Base-by-base conservation (phyloP, 2,329 filamentous ascomycete genomes). In the Botryosphaeria agaves region DNA sequence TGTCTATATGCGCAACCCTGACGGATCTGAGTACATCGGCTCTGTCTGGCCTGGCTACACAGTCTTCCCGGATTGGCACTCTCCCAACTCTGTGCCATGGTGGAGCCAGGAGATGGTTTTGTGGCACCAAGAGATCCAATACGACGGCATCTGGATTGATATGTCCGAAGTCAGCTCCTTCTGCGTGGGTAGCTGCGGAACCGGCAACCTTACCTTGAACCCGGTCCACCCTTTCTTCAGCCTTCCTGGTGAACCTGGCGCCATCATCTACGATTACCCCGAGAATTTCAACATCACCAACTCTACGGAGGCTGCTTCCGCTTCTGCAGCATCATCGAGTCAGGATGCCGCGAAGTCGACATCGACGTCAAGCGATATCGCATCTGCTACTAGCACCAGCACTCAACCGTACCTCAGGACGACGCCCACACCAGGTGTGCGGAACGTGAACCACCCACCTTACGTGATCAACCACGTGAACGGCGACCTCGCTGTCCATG, bases 401-500 rank as follows among this genome's bases (percentile, higher is more conserved):
- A 46, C 42, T 2, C 41, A 55, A 1, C 53, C 51, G 9, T 75
- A 72, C 41, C 47, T 72, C 29, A 62, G 66, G 3, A 72, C 67
- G 0, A 72, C 60, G 1, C 69, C 73, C 2, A 77, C 71, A 0
- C 59, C 68, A 0, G 76, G 73, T 1, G 57, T 60, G 8, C 66
- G 80, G 14, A 66, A 84, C 41, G 53, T 87, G 33, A 71, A 83
- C 42, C 64, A 74, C 41, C 81, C 81, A 14, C 76, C 80, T 2
- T 89, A 87, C 43, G 68, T 72, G 5, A 76, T 87, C 45, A 73
- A 84, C 48, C 69, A 85, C 46, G 67, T 72, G 24, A 65, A 78
- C 26, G 78, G 76, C 11, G 77, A 81, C 42, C 62, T 87, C 14
- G 74, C 70, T 11, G 72, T 75, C 2, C 72, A 81, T 41, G 78